Evolutionary conservation across 225 moss, liverwort and hornwort species (phyloP), one percentile per base, ranked within the genome.

Genomic region (Polytrichum formosum): DNA sequence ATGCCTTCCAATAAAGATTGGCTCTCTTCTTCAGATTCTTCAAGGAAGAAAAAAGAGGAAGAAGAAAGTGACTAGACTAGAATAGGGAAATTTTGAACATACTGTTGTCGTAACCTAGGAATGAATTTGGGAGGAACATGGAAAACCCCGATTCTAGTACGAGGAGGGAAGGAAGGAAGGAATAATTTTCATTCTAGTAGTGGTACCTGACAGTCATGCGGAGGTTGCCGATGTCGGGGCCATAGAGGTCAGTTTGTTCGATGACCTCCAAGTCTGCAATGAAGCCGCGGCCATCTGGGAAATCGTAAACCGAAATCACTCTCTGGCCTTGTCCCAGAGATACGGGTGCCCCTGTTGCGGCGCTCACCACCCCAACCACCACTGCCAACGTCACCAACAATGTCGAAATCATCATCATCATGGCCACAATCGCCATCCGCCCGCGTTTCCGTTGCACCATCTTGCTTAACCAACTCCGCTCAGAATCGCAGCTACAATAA

Each of bases 141-240:
- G 37, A 10, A 37, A 46, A 46, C 16, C 46, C 46, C 2, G 46
- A 46, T 46, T 46, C 46, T 13, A 46, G 46, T 16, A 46, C 10
- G 46, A 46, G 46, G 46, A 16, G 6, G 31, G 31, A 31, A 37
- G 33, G 31, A 31, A 31, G 31, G 35, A 46, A 37, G 0, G 13
- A 16, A 35, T 35, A 8, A 9, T 2, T 16, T 46, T 13, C 13
- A 46, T 46, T 46, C 16, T 46, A 16, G 46, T 3, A 16, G 16
- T 13, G 4, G 46, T 62, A 84, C 87, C 84, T 88, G 70, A 88
- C 87, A 55, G 73, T 79, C 87, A 88, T 84, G 55, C 87, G 81
- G 67, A 88, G 87, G 61, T 76, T 77, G 37, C 46, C 66, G 30
- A 88, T 46, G 55, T 88, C 87, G 6, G 77, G 35, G 58, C 87